Percentiles rank a stretch among this genome's conserved stretches.
Conservation (phyloP, 176 grass and related monocot genomes). For the Carex kokanica region DNA sequence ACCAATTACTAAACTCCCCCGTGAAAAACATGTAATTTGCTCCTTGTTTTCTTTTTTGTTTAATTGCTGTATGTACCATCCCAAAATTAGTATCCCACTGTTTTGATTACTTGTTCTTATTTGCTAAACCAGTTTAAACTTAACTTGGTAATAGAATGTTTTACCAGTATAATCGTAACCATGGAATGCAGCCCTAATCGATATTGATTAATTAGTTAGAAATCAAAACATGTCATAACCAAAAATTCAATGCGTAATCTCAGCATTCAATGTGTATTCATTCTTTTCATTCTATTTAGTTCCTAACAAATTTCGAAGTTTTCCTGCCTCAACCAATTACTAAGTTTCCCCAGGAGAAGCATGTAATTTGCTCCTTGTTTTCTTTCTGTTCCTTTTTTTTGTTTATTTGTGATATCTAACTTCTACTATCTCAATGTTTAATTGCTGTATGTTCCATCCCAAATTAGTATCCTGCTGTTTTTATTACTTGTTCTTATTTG, state of each 20-base stretch:
- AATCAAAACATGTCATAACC: too few species aligned
- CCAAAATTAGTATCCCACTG: background rate
- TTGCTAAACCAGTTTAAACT: background rate
- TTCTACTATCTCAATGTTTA: background rate
- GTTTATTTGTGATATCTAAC: too few species aligned
- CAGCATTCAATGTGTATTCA: too few species aligned
- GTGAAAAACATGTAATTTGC: conserved; percentile 73
- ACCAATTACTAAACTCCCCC: conserved; percentile 52
- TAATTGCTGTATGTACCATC: background rate
- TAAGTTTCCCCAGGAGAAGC: conserved; percentile 81
- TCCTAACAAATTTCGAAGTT: too few species aligned
- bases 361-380: conserved; percentile 35
- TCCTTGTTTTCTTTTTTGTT: background rate
- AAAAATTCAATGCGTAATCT: too few species aligned
- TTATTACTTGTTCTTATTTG: background rate
- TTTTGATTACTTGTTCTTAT: background rate
- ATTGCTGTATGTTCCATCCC: background rate
- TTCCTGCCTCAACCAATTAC: conserved; percentile 38
- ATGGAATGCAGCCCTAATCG: too few species aligned
- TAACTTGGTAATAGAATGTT: too few species aligned
- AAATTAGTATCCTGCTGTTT: background rate
- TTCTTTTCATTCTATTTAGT: too few species aligned
- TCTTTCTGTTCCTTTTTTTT: background rate
- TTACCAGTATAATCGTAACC: too few species aligned
- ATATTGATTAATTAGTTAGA: too few species aligned